Percentiles rank a stretch among this genome's conserved stretches.
Conservation (phyloP, 2,329 filamentous ascomycete species). For the Penicillium verrucosum region DNA sequence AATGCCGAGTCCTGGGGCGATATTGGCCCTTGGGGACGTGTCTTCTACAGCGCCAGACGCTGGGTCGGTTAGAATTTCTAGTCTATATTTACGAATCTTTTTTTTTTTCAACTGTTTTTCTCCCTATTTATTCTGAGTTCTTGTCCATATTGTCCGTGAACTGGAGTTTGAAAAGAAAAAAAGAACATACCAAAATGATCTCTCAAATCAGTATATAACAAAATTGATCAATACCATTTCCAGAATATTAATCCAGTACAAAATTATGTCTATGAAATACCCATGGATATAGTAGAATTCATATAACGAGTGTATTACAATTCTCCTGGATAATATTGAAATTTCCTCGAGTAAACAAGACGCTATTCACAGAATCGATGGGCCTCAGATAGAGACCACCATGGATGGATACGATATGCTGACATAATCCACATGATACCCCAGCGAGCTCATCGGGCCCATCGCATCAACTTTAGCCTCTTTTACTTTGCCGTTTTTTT, state of each 20-base stretch:
- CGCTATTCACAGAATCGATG: not conserved
- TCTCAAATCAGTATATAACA: slow-evolving; percentile 13
- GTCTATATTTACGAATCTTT: slow-evolving; percentile 2
- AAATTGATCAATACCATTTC: slow-evolving; percentile 6
- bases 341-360: not conserved
- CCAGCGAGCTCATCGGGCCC: not conserved
- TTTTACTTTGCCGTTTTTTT: not conserved
- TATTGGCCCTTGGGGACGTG: slow-evolving; percentile 77
- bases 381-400: too few relatives aligned
- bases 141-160: slow-evolving; percentile 15
- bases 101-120: not conserved
- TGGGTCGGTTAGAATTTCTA: slow-evolving; percentile 66
- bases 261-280: not conserved
- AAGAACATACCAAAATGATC: slow-evolving; percentile 10
- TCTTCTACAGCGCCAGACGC: slow-evolving; percentile 82
- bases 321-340: not conserved
- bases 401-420: not conserved
- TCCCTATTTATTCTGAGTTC: slow-evolving; percentile 3
- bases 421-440: slow-evolving; percentile 3
- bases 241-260: not conserved
- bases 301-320: not conserved
- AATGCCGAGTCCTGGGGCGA: slow-evolving; percentile 68
- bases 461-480: slow-evolving; percentile 2
- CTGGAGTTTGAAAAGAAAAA: slow-evolving; percentile 14
- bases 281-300: too few relatives aligned